phyloP scores from a whole-genome alignment of 495 filamentous ascomycete species.

The Pseudevernia furfuracea region DNA sequence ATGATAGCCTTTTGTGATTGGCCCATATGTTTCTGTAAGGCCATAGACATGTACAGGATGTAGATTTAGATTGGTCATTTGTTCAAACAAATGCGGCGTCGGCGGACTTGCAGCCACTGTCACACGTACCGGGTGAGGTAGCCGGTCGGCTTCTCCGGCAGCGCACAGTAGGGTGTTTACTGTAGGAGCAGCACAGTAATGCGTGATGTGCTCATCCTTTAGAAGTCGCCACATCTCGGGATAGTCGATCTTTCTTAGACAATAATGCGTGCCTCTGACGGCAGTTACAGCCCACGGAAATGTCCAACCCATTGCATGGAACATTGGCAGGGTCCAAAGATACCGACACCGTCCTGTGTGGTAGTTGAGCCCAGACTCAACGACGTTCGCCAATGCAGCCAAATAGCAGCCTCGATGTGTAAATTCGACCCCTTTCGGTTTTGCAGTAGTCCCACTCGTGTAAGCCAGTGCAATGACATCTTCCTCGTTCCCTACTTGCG shows the following conservation, averaged over 20 bases:
- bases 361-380: conserved; percentile 79
- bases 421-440: conserved; percentile 88
- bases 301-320: conserved; percentile 89
- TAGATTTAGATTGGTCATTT: conserved; percentile 83
- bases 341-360: conserved; percentile 63
- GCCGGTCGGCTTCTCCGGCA: conserved; percentile 56
- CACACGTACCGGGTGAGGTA: conserved; percentile 69
- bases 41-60: conserved; percentile 93
- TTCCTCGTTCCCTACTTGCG: conserved; percentile 65
- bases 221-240: conserved; percentile 81
- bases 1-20: conserved; percentile 87
- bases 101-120: conserved; percentile 91
- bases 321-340: conserved; percentile 93
- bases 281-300: conserved; percentile 87
- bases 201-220: conserved; percentile 76
- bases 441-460: conserved; percentile 87
- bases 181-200: conserved; percentile 93
- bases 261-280: conserved; percentile 89
- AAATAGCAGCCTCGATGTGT: conserved; percentile 85
- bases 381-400: conserved; percentile 72
- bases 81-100: conserved; percentile 78
- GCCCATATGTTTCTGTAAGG: conserved; percentile 91
- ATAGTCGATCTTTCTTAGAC: conserved; percentile 91
- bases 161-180: conserved; percentile 91
- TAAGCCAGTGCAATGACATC: conserved; percentile 78